Conservation (phyloP, 345 rosid species). For the Populus nigra region DNA sequence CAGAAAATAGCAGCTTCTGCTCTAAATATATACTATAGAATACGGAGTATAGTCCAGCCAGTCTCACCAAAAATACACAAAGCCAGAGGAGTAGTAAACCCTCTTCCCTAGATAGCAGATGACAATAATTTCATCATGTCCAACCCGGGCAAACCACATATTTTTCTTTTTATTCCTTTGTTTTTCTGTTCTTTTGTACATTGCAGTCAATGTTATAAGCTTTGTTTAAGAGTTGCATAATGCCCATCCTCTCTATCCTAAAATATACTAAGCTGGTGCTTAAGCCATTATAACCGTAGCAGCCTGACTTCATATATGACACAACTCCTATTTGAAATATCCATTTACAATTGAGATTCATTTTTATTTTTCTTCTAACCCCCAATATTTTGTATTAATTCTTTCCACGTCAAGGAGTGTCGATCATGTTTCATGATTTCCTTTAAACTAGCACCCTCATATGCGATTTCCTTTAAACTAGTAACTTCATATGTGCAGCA, state of each 20-base stretch:
- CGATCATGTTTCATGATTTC: too few relatives aligned
- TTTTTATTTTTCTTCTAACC: neutral
- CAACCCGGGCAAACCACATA: neutral
- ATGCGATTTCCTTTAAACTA: neutral
- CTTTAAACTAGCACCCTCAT: neutral
- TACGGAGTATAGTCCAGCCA: neutral
- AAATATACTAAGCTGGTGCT: neutral
- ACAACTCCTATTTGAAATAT: neutral
- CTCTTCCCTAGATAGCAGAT: neutral
- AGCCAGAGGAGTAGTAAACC: neutral
- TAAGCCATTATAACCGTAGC: neutral
- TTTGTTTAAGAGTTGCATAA: neutral
- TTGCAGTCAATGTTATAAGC: neutral
- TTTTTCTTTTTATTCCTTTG: neutral
- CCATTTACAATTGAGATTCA: neutral
- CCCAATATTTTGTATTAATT: neutral
- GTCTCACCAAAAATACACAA: neutral
- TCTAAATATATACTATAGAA: neutral
- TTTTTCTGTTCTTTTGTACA: neutral
- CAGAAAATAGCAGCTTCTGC: neutral
- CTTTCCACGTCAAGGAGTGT: neutral
- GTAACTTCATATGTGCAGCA: neutral
- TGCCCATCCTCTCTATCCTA: neutral
- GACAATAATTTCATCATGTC: neutral
- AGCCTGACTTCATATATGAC: neutral